A percentile compares a stretch with the other conserved stretches of the same genome.
Evolutionary conservation across 352 stramenopile genomes (phyloP).

Genomic region (Pythium pyrilobum): DNA sequence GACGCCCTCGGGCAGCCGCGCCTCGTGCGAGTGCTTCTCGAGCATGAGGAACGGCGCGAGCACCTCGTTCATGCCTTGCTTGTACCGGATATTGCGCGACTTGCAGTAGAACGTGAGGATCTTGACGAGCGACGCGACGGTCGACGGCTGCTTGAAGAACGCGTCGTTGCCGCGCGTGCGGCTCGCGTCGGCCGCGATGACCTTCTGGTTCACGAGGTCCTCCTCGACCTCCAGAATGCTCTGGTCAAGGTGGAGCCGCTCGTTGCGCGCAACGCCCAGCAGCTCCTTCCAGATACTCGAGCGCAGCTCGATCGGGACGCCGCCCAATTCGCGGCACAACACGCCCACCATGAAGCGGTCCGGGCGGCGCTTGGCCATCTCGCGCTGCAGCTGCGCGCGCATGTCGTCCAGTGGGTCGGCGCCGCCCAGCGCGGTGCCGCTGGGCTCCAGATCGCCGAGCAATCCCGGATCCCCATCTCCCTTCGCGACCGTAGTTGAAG

Average conservation of each 20-base stretch:
- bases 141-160: constrained; percentile 68
- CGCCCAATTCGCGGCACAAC: constrained; percentile 62
- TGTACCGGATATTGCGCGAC: constrained; percentile 85
- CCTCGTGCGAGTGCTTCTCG: constrained; percentile 19
- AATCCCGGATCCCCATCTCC: neutral
- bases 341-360: constrained; percentile 73
- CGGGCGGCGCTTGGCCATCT: constrained; percentile 63
- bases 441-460: neutral
- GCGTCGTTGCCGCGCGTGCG: constrained; percentile 80
- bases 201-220: constrained; percentile 87
- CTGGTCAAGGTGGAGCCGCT: constrained; percentile 59
- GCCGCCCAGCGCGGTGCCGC: neutral
- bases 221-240: constrained; percentile 71
- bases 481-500: neutral
- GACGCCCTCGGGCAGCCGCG: constrained; percentile 43
- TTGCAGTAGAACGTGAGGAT: constrained; percentile 94
- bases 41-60: constrained; percentile 89
- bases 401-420: constrained; percentile 6
- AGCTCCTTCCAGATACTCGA: constrained; percentile 77
- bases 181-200: constrained; percentile 84
- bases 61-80: constrained; percentile 94
- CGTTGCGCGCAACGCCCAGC: constrained; percentile 57
- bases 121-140: constrained; percentile 69
- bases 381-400: constrained; percentile 38
- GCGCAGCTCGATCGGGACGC: constrained; percentile 47